Evolutionary conservation across 2,329 filamentous ascomycete genomes (phyloP).

Genomic region (Aplosporella prunicola): DNA sequence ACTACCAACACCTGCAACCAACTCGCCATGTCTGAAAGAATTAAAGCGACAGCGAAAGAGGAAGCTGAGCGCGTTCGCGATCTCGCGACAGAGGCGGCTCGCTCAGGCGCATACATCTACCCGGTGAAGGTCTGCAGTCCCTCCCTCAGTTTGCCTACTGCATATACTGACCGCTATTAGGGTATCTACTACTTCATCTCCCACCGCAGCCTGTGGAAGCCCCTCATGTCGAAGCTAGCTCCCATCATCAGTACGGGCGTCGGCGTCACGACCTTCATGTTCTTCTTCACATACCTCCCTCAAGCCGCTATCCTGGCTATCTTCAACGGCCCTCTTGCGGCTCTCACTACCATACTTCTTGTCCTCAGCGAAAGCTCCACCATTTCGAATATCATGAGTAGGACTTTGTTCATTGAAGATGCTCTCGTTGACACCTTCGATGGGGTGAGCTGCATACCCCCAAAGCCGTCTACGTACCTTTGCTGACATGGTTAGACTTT

Average conservation of each 20-base stretch:
- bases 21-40: slow-evolving; percentile 39
- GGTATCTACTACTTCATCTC: slow-evolving; percentile 52
- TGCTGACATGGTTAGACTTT: slow-evolving; percentile 35
- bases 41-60: slow-evolving; percentile 52
- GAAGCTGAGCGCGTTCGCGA: slow-evolving; percentile 59
- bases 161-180: slow-evolving; percentile 25
- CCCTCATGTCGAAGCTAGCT: slow-evolving; percentile 46
- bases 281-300: slow-evolving; percentile 75
- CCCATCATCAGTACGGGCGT: slow-evolving; percentile 61
- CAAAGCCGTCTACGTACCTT: neutral
- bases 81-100: slow-evolving; percentile 58
- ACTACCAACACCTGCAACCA: no score
- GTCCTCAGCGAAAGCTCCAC: slow-evolving; percentile 45
- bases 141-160: neutral
- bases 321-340: slow-evolving; percentile 73
- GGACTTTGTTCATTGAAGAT: slow-evolving; percentile 69
- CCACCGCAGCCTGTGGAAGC: slow-evolving; percentile 50
- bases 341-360: slow-evolving; percentile 61
- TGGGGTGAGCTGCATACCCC: slow-evolving; percentile 37
- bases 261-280: slow-evolving; percentile 70
- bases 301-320: slow-evolving; percentile 76
- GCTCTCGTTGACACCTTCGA: slow-evolving; percentile 85
- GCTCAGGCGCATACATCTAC: slow-evolving; percentile 74
- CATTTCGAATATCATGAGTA: slow-evolving; percentile 45
- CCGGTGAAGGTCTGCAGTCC: slow-evolving; percentile 54